A percentile compares a stretch with the other conserved stretches of the same genome.
Conservation (phyloP, 1,284 basidiomycete species). For the Butyriboletus appendiculatus region DNA sequence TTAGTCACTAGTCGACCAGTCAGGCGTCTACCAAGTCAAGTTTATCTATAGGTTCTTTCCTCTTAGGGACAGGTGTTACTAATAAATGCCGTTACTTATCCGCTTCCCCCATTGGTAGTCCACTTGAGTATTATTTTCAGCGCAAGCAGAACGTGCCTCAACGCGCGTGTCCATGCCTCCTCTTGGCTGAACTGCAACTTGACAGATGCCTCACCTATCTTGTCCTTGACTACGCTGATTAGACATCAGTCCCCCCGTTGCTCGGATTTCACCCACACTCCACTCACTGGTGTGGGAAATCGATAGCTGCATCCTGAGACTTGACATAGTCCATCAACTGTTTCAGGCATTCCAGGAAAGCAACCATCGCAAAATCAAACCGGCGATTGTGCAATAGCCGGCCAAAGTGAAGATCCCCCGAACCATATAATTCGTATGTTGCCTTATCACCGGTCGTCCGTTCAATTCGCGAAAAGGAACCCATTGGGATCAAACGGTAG, state of each 20-base stretch:
- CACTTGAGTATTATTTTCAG: conserved; percentile 85
- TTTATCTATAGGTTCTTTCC: not conserved
- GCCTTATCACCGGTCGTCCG: conserved; percentile 81
- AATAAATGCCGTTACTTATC: too few species aligned
- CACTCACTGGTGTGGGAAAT: conserved; percentile 84
- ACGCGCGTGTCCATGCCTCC: conserved; percentile 93
- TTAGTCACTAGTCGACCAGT: too few species aligned
- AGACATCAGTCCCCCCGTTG: conserved; percentile 11
- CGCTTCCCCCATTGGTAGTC: conserved; percentile 70
- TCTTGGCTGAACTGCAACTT: conserved; percentile 94
- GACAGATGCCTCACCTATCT: conserved; percentile 94
- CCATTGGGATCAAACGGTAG: conserved; percentile 88
- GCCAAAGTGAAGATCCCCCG: conserved; percentile 86
- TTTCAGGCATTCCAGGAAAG: conserved; percentile 91
- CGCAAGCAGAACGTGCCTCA: conserved; percentile 88
- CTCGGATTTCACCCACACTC: not conserved
- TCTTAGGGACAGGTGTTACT: not conserved
- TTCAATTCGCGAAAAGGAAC: conserved; percentile 91
- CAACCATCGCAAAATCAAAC: conserved; percentile 96
- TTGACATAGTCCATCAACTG: conserved; percentile 87
- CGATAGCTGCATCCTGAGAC: conserved; percentile 68
- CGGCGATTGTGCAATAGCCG: conserved; percentile 91
- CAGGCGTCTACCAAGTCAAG: too few species aligned
- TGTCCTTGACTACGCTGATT: conserved; percentile 86
- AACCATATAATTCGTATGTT: conserved; percentile 87